Base-by-base conservation (phyloP, 805 yeast species). In the Saccharomycopsis sp. region DNA sequence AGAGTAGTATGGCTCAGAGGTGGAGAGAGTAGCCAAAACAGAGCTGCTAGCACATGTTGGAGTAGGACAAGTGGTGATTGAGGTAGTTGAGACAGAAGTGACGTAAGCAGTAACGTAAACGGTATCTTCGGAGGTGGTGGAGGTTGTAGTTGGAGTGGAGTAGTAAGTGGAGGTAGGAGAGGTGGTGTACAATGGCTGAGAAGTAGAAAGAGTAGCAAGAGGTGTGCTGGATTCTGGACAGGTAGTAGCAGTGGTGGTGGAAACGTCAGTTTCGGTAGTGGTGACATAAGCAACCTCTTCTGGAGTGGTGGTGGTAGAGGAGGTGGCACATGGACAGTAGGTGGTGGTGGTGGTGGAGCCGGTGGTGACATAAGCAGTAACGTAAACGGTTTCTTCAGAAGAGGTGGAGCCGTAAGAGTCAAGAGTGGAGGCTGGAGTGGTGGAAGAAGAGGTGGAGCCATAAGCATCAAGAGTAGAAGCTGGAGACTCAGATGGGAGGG, bases 31-130 rank as follows among this genome's bases (percentile, higher is more conserved):
- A 21, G 34, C 42, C 12, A 10, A 18, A n/a, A 34, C 18, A n/a
- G 38, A n/a, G 4, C 27, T 22, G 13, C 13, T 32, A 4, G 45
- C 12, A 22, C n/a, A 18, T 13, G 30, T 25, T 10, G 37, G 15
- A 21, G 41, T 38, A 23, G 38, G 34, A 32, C 49, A 45, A 27
- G 38, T 33, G 17, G 39, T 34, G 18, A 45, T 34, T 19, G 40
- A 21, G 17, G 39, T 37, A 17, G 49, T 45, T 19, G 37, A 27
- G n/a, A 42, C 30, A 25, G 49, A 46, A 42, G 49, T 45, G 22
- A 42, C 46, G 30, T 42, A 45, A 19, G 39, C 37, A 31, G 49
- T 45, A 12, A 34, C 49, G 37, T 38, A 45, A 12, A 43, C 48
- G 27, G 46, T 42, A 6, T 43, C 48, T 21, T 43, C 48, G 7